Base-by-base conservation (phyloP, 1,284 basidiomycete genomes). In the Puccinia polysora region DNA sequence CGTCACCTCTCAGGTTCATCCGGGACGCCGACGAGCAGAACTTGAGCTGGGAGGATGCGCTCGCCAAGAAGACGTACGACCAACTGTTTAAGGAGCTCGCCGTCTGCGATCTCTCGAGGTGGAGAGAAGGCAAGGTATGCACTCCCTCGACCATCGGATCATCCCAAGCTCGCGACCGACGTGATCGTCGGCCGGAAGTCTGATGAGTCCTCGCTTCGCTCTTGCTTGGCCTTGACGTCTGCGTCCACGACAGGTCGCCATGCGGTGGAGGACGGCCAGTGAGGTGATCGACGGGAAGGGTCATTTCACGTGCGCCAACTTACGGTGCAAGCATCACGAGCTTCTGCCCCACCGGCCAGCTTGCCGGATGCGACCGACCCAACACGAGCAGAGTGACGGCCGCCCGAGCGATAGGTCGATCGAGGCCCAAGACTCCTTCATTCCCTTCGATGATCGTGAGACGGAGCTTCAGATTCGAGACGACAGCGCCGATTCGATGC, bases 1-100 rank as follows among this genome's bases (percentile, higher is more conserved):
- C 10, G 12, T 58, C 45, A 6, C 56, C 23, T 58, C 30, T 3
- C 28, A 72, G 69, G 40, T 72, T 72, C 38, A 72, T 72, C 12
- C 49, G 69, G n/a, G 60, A 72, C 12, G 47, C 36, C 23, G 59
- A 64, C 47, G 69, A 72, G 58, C 28, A 53, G n/a, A 62, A 72
- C 43, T 36, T 72, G 36, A 72, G 59, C 15, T 72, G 69, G 69
- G 69, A 72, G 45, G 69, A 72, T 45, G 56, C 49, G 4, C 36
- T 72, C 40, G 69, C 69, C 20, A 72, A 56, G 30, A 72, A 72
- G 18, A 64, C 69, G 3, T 72, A 72, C 34, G 69, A 72, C 34
- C 69, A 72, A 47, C 52, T 72, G 28, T 72, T 72, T 38, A 72
- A 72, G 50, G 69, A 72, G 40, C 43, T 64, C 25, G 69, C 69